A percentile compares a stretch with the other conserved stretches of the same genome.
Conservation (phyloP, 805 yeast genomes). For the Tetrapisispora pingtungensis region DNA sequence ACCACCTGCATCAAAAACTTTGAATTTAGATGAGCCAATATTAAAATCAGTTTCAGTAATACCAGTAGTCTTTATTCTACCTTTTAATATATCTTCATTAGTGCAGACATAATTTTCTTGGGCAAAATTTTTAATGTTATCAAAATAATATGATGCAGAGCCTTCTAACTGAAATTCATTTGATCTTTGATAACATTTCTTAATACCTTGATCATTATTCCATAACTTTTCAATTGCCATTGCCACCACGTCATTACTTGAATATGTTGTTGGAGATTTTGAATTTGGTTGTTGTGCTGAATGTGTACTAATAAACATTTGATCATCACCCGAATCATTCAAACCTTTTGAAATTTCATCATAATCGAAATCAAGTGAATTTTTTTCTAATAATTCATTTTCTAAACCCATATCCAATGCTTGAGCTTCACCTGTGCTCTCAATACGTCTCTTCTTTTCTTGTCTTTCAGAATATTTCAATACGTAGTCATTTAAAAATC, state of each 20-base stretch:
- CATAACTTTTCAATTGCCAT: slow-evolving; percentile 61
- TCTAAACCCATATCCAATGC: slow-evolving; percentile 13
- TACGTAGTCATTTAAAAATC: slow-evolving; percentile 54
- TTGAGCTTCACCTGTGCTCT: slow-evolving; percentile 46
- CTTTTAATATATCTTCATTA: slow-evolving; percentile 78
- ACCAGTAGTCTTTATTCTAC: slow-evolving; percentile 92
- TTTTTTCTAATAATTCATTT: neutral
- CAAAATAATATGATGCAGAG: slow-evolving; percentile 73
- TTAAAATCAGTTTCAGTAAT: slow-evolving; percentile 77
- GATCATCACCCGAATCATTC: slow-evolving; percentile 18
- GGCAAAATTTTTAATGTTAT: slow-evolving; percentile 56
- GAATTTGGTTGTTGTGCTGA: neutral
- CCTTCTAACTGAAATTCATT: slow-evolving; percentile 81
- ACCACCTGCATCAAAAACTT: slow-evolving; percentile 93
- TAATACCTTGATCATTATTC: slow-evolving; percentile 60
- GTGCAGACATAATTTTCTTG: slow-evolving; percentile 56
- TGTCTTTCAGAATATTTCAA: slow-evolving; percentile 48
- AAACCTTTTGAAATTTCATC: slow-evolving; percentile 21
- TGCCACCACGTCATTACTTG: slow-evolving; percentile 49
- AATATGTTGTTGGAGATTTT: slow-evolving; percentile 4
- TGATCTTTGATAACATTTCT: slow-evolving; percentile 44
- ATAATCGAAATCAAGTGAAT: slow-evolving; percentile 3
- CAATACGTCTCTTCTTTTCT: slow-evolving; percentile 39
- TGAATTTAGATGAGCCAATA: slow-evolving; percentile 55
- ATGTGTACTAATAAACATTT: slow-evolving; percentile 15